These are phyloP conservation scores for Quercus lobata DNA, from an alignment of 331 rosid species.

Conservation along the genomic window DNA sequence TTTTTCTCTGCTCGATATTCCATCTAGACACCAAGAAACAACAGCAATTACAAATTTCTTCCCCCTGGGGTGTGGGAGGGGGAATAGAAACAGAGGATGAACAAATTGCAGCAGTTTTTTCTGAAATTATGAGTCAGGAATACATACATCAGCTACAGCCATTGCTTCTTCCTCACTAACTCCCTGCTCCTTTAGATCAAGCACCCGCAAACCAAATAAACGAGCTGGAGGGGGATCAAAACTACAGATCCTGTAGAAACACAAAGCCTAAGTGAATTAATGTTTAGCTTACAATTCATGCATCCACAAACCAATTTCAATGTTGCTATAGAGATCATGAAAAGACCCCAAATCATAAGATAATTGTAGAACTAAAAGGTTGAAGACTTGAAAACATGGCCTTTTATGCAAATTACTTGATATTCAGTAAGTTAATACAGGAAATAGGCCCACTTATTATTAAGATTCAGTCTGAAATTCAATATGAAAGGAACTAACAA, in stretches of 20 bases:
- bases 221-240: conserved; percentile 83
- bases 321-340: background rate
- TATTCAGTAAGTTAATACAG: background rate
- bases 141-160: conserved; percentile 75
- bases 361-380: background rate
- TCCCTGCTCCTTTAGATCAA: conserved; percentile 74
- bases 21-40: conserved; percentile 11
- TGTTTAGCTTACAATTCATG: background rate
- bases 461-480: background rate
- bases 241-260: conserved; percentile 56
- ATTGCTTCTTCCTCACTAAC: conserved; percentile 71
- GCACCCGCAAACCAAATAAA: conserved; percentile 59
- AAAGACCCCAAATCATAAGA: background rate
- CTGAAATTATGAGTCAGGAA: background rate
- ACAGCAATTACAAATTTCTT: background rate
- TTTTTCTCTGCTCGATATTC: conserved; percentile 59
- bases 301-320: background rate
- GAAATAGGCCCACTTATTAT: background rate
- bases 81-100: background rate
- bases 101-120: background rate
- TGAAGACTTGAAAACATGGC: background rate
- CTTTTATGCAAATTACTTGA: background rate
- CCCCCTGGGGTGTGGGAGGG: too few relatives aligned
- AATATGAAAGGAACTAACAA: background rate
- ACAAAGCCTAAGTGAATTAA: conserved; percentile 13